Conservation (phyloP, 768 basidiomycete species). For the Suillus occidentalis region DNA sequence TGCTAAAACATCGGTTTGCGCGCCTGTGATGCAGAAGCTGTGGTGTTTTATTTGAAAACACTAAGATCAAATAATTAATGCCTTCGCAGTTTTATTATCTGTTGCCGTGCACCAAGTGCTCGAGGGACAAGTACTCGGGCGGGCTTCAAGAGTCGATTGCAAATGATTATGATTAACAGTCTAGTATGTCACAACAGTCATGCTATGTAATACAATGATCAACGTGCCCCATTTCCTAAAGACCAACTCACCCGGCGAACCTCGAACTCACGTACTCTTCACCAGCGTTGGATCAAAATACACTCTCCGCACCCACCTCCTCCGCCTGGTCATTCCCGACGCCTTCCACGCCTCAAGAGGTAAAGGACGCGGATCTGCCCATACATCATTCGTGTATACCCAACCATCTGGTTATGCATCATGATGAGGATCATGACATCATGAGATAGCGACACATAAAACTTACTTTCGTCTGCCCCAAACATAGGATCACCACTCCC, state of each 20-base stretch:
- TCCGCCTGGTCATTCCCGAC: slow-evolving; percentile 57
- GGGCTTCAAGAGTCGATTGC: not conserved
- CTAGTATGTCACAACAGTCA: not conserved
- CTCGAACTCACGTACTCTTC: not conserved
- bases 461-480: slow-evolving; percentile 30
- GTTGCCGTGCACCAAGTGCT: not conserved
- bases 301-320: slow-evolving; percentile 49
- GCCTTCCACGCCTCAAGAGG: slow-evolving; percentile 44
- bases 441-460: slow-evolving; percentile 8
- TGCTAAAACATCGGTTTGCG: no score
- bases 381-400: slow-evolving; percentile 79
- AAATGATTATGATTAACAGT: not conserved
- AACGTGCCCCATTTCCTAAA: not conserved
- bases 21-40: not conserved
- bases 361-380: slow-evolving; percentile 52
- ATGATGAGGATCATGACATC: slow-evolving; percentile 3
- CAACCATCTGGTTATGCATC: slow-evolving; percentile 57
- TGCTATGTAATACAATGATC: not conserved
- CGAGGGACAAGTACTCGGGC: not conserved
- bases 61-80: not conserved
- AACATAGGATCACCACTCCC: slow-evolving; percentile 9
- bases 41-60: not conserved
- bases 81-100: not conserved
- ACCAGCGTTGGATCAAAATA: not conserved
- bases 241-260: not conserved